A percentile compares a stretch with the other conserved stretches of the same genome.
These are phyloP conservation scores for Hirsutella minnesotensis DNA, from an alignment of 2,329 filamentous ascomycete genomes.

Conservation along the genomic window DNA sequence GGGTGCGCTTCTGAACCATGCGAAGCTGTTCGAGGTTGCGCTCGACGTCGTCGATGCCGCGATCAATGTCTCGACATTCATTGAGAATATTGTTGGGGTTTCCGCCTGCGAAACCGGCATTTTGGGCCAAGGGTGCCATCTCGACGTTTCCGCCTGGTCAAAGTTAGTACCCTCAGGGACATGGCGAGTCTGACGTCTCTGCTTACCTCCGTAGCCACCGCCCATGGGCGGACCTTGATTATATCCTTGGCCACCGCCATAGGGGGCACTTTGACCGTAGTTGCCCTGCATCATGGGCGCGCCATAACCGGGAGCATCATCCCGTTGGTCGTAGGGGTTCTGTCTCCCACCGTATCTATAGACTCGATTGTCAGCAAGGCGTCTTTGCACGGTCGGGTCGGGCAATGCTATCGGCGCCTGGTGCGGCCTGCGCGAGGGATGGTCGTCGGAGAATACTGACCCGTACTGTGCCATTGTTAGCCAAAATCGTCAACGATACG, in stretches of 20 bases:
- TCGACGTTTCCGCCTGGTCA: constrained; percentile 48
- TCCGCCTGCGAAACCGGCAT: constrained; percentile 30
- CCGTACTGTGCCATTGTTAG: constrained; percentile 36
- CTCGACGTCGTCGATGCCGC: constrained; percentile 64
- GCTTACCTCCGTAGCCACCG: constrained; percentile 19
- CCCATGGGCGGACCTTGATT: constrained; percentile 12
- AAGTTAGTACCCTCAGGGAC: not conserved
- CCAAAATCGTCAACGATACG: constrained; percentile 4
- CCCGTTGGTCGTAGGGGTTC: constrained; percentile 49
- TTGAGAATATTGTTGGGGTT: constrained; percentile 73
- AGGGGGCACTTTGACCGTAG: constrained; percentile 11
- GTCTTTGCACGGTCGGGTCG: not conserved
- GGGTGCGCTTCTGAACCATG: constrained; percentile 56
- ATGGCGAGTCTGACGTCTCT: not conserved
- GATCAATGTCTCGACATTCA: constrained; percentile 71
- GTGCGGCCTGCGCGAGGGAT: not conserved
- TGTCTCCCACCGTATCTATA: constrained; percentile 40
- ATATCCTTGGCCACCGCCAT: constrained; percentile 12
- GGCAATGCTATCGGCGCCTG: not conserved
- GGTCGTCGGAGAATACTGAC: constrained; percentile 25
- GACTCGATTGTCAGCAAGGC: not conserved
- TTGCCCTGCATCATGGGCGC: constrained; percentile 7
- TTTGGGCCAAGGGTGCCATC: constrained; percentile 54
- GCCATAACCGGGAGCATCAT: constrained; percentile 23
- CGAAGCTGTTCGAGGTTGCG: constrained; percentile 60